These are phyloP conservation scores for Nemania abortiva DNA, from an alignment of 2,329 filamentous ascomycete genomes.

Conservation along the genomic window DNA sequence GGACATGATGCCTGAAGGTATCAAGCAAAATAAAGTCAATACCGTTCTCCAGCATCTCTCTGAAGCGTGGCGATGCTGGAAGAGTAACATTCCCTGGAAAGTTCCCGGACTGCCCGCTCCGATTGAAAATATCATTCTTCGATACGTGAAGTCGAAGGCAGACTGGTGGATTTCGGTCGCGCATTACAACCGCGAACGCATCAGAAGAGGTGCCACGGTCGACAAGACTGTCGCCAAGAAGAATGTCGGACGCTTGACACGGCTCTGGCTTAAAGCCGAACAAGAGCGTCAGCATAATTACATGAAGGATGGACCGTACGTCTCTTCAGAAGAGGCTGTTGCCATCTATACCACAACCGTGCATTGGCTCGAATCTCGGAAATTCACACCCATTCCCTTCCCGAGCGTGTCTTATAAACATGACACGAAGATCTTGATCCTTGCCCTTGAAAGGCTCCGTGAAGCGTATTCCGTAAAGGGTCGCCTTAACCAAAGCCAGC, in stretches of 20 bases:
- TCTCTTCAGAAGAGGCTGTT: constrained; percentile 97
- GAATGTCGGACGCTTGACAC: constrained; percentile 93
- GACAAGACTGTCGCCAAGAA: constrained; percentile 99
- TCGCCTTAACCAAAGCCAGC: constrained; percentile 94
- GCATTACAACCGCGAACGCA: constrained; percentile 98
- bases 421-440: constrained; percentile 97
- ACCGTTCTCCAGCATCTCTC: constrained; percentile 97
- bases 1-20: constrained; percentile 99
- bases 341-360: constrained; percentile 99
- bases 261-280: constrained; percentile 97
- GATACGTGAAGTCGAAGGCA: constrained; percentile 98
- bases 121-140: constrained; percentile 98
- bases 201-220: constrained; percentile 93
- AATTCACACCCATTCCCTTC: constrained; percentile 98
- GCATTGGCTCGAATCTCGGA: constrained; percentile 97
- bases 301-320: constrained; percentile 98
- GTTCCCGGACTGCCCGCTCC: constrained; percentile 95
- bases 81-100: constrained; percentile 99
- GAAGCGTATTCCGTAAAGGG: constrained; percentile 99
- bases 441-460: constrained; percentile 90
- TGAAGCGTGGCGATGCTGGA: constrained; percentile 99
- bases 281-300: constrained; percentile 99
- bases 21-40: constrained; percentile 99
- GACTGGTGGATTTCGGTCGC: constrained; percentile 99
- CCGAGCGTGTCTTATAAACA: constrained; percentile 99